A percentile compares a stretch with the other conserved stretches of the same genome.
phyloP scores from a whole-genome alignment of 1,139 yeast species.

The Entelexis paramagnoliae region DNA sequence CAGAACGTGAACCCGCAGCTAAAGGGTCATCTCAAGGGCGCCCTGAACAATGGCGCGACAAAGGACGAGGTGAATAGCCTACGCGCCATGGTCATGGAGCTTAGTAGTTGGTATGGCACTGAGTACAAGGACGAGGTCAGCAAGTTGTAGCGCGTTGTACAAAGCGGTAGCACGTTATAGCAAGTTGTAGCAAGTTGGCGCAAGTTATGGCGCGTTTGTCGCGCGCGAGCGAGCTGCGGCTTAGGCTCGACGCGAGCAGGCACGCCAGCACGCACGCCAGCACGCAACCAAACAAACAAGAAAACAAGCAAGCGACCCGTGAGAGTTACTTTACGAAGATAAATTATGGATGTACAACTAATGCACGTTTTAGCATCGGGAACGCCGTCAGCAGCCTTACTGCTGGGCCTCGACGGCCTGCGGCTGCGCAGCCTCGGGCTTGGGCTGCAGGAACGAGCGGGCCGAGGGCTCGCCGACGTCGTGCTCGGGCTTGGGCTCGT shows the following conservation, averaged over 20 bases:
- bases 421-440: conserved; percentile 8
- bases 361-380: background rate
- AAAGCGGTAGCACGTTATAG: background rate
- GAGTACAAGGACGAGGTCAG: conserved; percentile 56
- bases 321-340: background rate
- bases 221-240: too few species aligned
- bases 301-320: too few species aligned
- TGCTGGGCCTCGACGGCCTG: conserved; percentile 6
- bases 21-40: conserved; percentile 83
- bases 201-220: too few species aligned
- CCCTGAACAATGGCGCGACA: conserved; percentile 66
- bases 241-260: too few species aligned
- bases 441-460: conserved; percentile 28
- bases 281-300: too few species aligned
- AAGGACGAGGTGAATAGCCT: conserved; percentile 51
- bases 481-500: conserved; percentile 97
- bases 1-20: conserved; percentile 93
- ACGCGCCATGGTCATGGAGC: conserved; percentile 51
- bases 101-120: conserved; percentile 69
- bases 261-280: too few species aligned
- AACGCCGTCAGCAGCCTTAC: background rate
- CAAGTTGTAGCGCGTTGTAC: conserved; percentile 33
- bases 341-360: conserved; percentile 3
- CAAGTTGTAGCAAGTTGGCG: too few species aligned
- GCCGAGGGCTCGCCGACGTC: conserved; percentile 79